Conservation (phyloP, 2,329 filamentous ascomycete species). For the Diaporthe humulicola region DNA sequence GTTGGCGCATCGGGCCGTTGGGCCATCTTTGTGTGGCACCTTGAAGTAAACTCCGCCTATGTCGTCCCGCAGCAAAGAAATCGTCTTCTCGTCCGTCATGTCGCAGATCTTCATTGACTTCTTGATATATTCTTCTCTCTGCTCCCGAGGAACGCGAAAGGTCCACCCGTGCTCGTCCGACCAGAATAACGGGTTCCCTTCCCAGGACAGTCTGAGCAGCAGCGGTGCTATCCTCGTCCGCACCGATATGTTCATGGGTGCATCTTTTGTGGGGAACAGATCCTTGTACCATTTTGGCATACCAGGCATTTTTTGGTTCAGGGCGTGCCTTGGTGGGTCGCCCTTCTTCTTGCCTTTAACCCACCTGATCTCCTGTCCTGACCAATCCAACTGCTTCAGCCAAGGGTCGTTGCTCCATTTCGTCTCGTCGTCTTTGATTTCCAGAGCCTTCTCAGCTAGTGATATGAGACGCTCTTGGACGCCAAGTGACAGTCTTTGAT, state of each 20-base stretch:
- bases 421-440: constrained; percentile 76
- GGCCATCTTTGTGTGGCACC: constrained; percentile 95
- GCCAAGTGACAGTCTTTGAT: constrained; percentile 80
- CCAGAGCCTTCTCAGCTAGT: constrained; percentile 82
- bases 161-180: constrained; percentile 95
- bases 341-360: constrained; percentile 90
- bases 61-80: constrained; percentile 74
- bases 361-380: constrained; percentile 91
- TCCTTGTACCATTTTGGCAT: constrained; percentile 98
- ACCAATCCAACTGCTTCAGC: constrained; percentile 95
- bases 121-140: constrained; percentile 74
- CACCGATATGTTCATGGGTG: constrained; percentile 83
- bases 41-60: constrained; percentile 82
- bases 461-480: constrained; percentile 81
- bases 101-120: constrained; percentile 82
- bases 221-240: constrained; percentile 90
- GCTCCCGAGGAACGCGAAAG: constrained; percentile 78
- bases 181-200: constrained; percentile 91
- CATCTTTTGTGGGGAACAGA: constrained; percentile 78
- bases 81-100: constrained; percentile 80
- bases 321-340: constrained; percentile 81
- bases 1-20: constrained; percentile 83
- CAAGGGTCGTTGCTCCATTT: constrained; percentile 87
- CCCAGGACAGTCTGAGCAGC: constrained; percentile 87
- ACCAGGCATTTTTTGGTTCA: constrained; percentile 91